phyloP scores from a whole-genome alignment of 2,329 filamentous ascomycete species.

The Karstenula rhodostoma region DNA sequence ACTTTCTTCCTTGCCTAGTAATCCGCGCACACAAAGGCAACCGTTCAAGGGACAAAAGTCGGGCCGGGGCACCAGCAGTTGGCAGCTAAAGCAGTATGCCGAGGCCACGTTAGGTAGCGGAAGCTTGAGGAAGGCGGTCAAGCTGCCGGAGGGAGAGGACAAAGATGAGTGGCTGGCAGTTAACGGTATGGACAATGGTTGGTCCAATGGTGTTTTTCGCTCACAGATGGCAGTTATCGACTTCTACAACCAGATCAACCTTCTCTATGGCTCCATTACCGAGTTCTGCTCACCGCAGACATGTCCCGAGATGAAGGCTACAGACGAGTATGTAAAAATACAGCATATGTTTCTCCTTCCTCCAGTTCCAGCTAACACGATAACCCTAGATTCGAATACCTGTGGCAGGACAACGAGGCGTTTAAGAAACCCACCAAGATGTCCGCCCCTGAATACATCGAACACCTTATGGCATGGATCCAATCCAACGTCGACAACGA shows the following conservation, averaged over 20 bases:
- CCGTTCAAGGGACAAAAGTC: conserved; percentile 89
- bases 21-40: conserved; percentile 80
- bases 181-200: conserved; percentile 71
- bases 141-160: conserved; percentile 95
- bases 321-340: conserved; percentile 78
- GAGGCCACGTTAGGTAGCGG: conserved; percentile 96
- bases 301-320: conserved; percentile 99
- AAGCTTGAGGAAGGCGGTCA: conserved; percentile 94
- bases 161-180: conserved; percentile 98
- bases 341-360: too few species aligned
- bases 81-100: conserved; percentile 96
- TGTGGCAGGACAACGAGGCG: conserved; percentile 96
- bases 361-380: conserved; percentile 13
- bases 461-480: conserved; percentile 97
- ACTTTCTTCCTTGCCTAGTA: conserved; percentile 63
- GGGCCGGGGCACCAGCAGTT: conserved; percentile 86
- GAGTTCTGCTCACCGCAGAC: conserved; percentile 98
- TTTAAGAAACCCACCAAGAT: conserved; percentile 98
- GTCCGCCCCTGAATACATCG: conserved; percentile 95
- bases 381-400: conserved; percentile 83
- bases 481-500: conserved; percentile 96
- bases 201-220: conserved; percentile 14
- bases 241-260: conserved; percentile 99
- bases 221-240: conserved; percentile 80
- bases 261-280: conserved; percentile 97